phyloP scores from a whole-genome alignment of 192 early-diverging fungal genomes.

The Linderina pennispora region DNA sequence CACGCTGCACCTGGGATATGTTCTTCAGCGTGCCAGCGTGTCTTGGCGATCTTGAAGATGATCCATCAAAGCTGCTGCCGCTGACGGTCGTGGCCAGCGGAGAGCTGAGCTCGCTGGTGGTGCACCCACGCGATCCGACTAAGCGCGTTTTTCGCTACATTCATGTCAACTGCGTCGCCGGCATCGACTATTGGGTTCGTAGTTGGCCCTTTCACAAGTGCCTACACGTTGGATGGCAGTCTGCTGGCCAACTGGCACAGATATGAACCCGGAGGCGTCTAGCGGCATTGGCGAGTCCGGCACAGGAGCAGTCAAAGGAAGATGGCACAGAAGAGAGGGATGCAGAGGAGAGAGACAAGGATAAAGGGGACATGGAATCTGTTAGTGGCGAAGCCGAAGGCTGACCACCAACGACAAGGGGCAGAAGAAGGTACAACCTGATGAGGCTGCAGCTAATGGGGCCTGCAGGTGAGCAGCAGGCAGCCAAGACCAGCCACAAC shows the following conservation, averaged over 20 bases:
- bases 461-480: background rate
- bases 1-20: slow-evolving; percentile 75
- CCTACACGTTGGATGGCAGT: slow-evolving; percentile 30
- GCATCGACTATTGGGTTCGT: slow-evolving; percentile 71
- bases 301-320: too few relatives aligned
- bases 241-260: slow-evolving; percentile 8
- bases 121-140: slow-evolving; percentile 52
- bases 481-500: slow-evolving; percentile 17
- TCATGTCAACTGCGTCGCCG: slow-evolving; percentile 57
- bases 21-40: slow-evolving; percentile 60
- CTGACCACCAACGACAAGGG: background rate
- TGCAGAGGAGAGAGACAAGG: background rate
- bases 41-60: slow-evolving; percentile 1
- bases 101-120: slow-evolving; percentile 59
- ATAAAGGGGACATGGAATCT: background rate
- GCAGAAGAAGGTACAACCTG: slow-evolving; percentile 2
- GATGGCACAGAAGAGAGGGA: slow-evolving; percentile 2
- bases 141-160: slow-evolving; percentile 66
- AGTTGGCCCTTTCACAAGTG: slow-evolving; percentile 54
- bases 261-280: too few relatives aligned
- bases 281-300: too few relatives aligned
- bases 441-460: too few relatives aligned
- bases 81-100: slow-evolving; percentile 55
- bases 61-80: slow-evolving; percentile 8
- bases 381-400: too few relatives aligned